Percentiles rank a stretch among this genome's conserved stretches.
phyloP scores from a whole-genome alignment of 495 filamentous ascomycete genomes.

The Lindgomyces ingoldianus region DNA sequence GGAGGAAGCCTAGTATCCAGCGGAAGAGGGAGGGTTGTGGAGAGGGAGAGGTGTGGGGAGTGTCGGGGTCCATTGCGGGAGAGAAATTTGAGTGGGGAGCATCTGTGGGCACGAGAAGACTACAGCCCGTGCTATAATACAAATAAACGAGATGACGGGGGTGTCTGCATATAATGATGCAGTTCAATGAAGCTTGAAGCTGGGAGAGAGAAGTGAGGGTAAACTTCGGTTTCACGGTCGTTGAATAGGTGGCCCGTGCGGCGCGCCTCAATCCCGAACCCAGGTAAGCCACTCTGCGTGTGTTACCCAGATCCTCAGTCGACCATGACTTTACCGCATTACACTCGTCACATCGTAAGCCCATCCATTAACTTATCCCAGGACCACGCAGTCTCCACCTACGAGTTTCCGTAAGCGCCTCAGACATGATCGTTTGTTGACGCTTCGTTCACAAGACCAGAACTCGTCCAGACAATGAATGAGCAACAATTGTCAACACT shows the following conservation, averaged over 20 bases:
- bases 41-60: slow-evolving; percentile 10
- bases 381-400: too few species aligned
- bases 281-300: too few species aligned
- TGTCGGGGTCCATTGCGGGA: slow-evolving; percentile 34
- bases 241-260: too few species aligned
- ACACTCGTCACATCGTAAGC: too few species aligned
- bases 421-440: neutral
- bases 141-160: neutral
- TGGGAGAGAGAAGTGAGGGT: neutral
- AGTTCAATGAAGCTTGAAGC: too few species aligned
- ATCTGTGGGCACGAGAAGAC: neutral
- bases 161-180: too few species aligned
- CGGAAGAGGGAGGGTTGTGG: slow-evolving; percentile 63
- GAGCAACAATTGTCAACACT: neutral
- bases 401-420: neutral
- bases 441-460: neutral
- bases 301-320: too few species aligned
- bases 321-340: too few species aligned
- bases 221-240: neutral
- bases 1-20: slow-evolving; percentile 83
- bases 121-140: neutral
- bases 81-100: neutral
- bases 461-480: neutral
- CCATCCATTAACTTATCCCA: too few species aligned
- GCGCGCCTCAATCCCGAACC: too few species aligned